These are phyloP conservation scores for Linum trigynum DNA, from an alignment of 345 rosid genomes.

Conservation along the genomic window DNA sequence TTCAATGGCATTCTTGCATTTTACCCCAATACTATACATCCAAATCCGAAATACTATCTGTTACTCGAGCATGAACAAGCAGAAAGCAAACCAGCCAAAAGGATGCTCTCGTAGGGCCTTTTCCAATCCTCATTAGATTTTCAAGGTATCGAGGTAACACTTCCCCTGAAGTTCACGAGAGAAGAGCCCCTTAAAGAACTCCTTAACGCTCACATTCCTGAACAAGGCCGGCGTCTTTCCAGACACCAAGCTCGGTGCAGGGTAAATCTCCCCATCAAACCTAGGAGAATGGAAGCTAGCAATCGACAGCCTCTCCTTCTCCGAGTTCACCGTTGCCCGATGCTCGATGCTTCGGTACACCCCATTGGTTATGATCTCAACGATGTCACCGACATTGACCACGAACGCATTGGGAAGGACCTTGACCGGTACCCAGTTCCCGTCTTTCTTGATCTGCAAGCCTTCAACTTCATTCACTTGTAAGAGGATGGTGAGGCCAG, in stretches of 20 bases:
- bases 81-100: too few relatives aligned
- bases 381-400: constrained; percentile 28
- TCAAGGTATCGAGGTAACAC: constrained; percentile 32
- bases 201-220: constrained; percentile 23
- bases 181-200: constrained; percentile 31
- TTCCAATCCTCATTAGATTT: constrained; percentile 1
- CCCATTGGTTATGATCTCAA: constrained; percentile 36
- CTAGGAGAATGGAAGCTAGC: constrained; percentile 31
- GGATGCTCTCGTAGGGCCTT: too few relatives aligned
- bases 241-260: constrained; percentile 35
- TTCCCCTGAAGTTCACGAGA: constrained; percentile 32
- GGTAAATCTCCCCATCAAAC: constrained; percentile 25
- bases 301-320: too few relatives aligned
- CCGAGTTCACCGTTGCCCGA: constrained; percentile 15
- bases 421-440: constrained; percentile 25
- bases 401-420: constrained; percentile 25
- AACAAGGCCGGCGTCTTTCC: constrained; percentile 22
- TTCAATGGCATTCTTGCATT: too few relatives aligned
- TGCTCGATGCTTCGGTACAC: constrained; percentile 38
- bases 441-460: constrained; percentile 3
- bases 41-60: too few relatives aligned
- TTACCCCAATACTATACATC: too few relatives aligned
- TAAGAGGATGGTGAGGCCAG: constrained; percentile 21
- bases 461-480: constrained; percentile 28
- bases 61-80: too few relatives aligned